phyloP scores from a whole-genome alignment of 2,329 filamentous ascomycete species.

The Trichoderma atrobrunneum region DNA sequence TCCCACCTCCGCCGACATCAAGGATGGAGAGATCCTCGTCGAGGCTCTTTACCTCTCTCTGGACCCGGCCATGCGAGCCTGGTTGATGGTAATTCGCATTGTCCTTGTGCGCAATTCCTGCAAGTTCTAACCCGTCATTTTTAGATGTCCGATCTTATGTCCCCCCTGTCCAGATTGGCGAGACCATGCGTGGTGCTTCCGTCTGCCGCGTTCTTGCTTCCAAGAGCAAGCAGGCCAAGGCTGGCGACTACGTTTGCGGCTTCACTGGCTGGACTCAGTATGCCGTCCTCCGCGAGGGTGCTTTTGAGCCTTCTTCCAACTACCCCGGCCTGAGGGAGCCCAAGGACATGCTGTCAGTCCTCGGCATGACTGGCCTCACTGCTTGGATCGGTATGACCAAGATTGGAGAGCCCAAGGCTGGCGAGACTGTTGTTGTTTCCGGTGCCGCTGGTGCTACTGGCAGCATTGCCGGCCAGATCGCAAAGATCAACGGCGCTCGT shows the following conservation, averaged over 20 bases:
- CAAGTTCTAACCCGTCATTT: not conserved
- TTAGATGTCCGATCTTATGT: slow-evolving; percentile 57
- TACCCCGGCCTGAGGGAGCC: slow-evolving; percentile 42
- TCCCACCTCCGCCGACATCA: slow-evolving; percentile 51
- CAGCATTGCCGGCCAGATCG: slow-evolving; percentile 73
- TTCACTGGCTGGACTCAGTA: slow-evolving; percentile 65
- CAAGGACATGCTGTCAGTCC: slow-evolving; percentile 60
- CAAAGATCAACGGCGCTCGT: slow-evolving; percentile 63
- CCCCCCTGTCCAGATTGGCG: slow-evolving; percentile 65
- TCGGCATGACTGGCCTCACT: slow-evolving; percentile 68
- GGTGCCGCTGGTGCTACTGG: slow-evolving; percentile 78
- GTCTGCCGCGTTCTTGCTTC: slow-evolving; percentile 62
- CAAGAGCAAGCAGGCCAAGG: slow-evolving; percentile 51
- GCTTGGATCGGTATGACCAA: slow-evolving; percentile 73
- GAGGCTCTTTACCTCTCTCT: slow-evolving; percentile 63
- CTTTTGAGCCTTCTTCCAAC: slow-evolving; percentile 40
- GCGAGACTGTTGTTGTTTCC: slow-evolving; percentile 73
- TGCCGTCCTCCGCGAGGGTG: slow-evolving; percentile 54
- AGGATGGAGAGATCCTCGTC: slow-evolving; percentile 63
- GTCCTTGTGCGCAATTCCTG: not conserved
- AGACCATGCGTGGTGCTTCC: slow-evolving; percentile 63
- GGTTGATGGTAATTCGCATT: slow-evolving; percentile 50
- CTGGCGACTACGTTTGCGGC: slow-evolving; percentile 57
- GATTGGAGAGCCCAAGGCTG: slow-evolving; percentile 64
- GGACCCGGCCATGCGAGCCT: slow-evolving; percentile 74